phyloP scores from a whole-genome alignment of 1,284 basidiomycete genomes.

The Rhodofomes roseus region DNA sequence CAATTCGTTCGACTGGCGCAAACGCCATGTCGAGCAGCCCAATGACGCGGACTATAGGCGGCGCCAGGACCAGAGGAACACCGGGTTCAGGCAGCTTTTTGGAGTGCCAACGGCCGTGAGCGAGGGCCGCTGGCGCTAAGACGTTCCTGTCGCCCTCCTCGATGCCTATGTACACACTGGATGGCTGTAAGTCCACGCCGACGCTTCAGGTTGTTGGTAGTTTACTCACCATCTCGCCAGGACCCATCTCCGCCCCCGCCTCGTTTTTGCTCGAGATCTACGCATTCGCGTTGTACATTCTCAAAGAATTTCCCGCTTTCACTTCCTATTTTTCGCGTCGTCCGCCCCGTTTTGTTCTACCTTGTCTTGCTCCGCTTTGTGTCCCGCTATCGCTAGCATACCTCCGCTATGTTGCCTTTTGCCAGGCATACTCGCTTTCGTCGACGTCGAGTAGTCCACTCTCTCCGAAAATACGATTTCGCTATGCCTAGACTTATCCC shows the following conservation, averaged over 20 bases:
- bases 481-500: too few species aligned
- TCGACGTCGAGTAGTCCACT: too few species aligned
- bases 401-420: too few species aligned
- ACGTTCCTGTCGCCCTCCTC: not conserved
- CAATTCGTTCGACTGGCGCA: not conserved
- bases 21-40: not conserved
- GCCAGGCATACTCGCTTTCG: too few species aligned
- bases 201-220: not conserved
- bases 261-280: not conserved
- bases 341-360: too few species aligned
- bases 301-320: too few species aligned
- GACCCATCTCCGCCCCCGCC: not conserved
- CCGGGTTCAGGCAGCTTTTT: not conserved
- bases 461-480: too few species aligned
- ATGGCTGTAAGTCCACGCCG: not conserved
- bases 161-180: not conserved
- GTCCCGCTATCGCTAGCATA: too few species aligned
- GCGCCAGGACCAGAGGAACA: not conserved
- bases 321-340: too few species aligned
- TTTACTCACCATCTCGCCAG: not conserved
- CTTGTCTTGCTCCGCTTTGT: too few species aligned
- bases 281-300: not conserved
- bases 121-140: not conserved
- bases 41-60: not conserved
- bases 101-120: not conserved